Conservation (phyloP, 2,329 filamentous ascomycete species). For the Rhynchosporium secalis region DNA sequence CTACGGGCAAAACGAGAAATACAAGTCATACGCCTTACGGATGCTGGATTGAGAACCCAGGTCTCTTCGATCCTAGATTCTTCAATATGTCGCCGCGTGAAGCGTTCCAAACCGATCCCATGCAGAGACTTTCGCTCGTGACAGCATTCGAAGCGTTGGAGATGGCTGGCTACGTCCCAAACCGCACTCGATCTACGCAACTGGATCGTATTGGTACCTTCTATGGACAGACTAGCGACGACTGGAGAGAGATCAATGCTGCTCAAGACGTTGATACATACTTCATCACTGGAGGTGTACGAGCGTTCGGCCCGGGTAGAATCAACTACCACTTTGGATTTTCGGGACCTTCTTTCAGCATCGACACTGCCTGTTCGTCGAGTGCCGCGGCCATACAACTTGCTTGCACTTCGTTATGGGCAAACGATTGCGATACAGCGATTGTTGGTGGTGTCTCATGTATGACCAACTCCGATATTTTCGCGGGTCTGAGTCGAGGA, state of each 20-base stretch:
- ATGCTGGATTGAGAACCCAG: slow-evolving; percentile 70
- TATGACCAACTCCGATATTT: slow-evolving; percentile 39
- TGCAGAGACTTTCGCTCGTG: slow-evolving; percentile 73
- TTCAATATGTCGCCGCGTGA: slow-evolving; percentile 87
- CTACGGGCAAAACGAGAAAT: slow-evolving; percentile 71
- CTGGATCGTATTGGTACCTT: slow-evolving; percentile 46
- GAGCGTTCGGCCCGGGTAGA: slow-evolving; percentile 40
- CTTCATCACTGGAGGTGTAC: slow-evolving; percentile 37
- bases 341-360: slow-evolving; percentile 43
- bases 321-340: slow-evolving; percentile 47
- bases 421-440: slow-evolving; percentile 38
- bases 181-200: slow-evolving; percentile 37
- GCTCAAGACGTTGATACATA: slow-evolving; percentile 39
- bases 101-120: slow-evolving; percentile 77
- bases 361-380: slow-evolving; percentile 47
- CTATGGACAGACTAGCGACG: slow-evolving; percentile 39
- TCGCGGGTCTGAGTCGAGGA: slow-evolving; percentile 37
- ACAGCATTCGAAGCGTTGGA: slow-evolving; percentile 82
- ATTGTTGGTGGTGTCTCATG: slow-evolving; percentile 37
- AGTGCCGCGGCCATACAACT: slow-evolving; percentile 42
- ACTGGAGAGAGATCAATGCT: slow-evolving; percentile 40
- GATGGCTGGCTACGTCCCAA: slow-evolving; percentile 70
- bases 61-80: slow-evolving; percentile 78
- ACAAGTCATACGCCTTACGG: slow-evolving; percentile 76
- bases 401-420: slow-evolving; percentile 37